Conservation (phyloP, 1,139 yeast species). For the Eremothecium gossypii region DNA sequence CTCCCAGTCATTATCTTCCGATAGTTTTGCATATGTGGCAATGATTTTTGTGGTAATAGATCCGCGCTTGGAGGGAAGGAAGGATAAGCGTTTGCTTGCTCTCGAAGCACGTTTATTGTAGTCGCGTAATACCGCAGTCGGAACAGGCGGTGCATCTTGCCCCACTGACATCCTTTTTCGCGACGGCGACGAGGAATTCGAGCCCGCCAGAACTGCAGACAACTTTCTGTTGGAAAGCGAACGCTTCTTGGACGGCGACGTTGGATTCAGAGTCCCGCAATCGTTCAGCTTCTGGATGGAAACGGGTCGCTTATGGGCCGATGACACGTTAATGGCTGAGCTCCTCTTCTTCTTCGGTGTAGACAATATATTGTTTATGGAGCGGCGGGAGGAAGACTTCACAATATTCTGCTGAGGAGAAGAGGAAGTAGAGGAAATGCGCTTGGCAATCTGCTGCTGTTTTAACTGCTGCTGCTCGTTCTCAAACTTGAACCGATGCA, state of each 20-base stretch:
- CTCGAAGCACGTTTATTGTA: slow-evolving; percentile 25
- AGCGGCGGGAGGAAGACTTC: slow-evolving; percentile 7
- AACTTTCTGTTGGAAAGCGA: slow-evolving; percentile 19
- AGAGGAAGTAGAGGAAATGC: slow-evolving; percentile 13
- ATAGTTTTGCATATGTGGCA: slow-evolving; percentile 61
- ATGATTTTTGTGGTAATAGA: slow-evolving; percentile 62
- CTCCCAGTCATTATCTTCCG: slow-evolving; percentile 62
- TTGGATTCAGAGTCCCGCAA: slow-evolving; percentile 13
- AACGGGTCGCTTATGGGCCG: slow-evolving; percentile 47
- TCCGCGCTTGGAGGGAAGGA: slow-evolving; percentile 45
- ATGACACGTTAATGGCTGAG: slow-evolving; percentile 46
- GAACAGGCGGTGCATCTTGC: slow-evolving; percentile 31
- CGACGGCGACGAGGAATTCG: slow-evolving; percentile 26
- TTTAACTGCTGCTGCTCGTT: slow-evolving; percentile 26
- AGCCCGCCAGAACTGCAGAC: slow-evolving; percentile 12
- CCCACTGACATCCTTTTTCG: slow-evolving; percentile 22
- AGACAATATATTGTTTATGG: slow-evolving; percentile 10
- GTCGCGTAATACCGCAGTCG: slow-evolving; percentile 29
- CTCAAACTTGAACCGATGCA: slow-evolving; percentile 35
- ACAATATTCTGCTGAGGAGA: slow-evolving; percentile 7
- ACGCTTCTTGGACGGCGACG: slow-evolving; percentile 17
- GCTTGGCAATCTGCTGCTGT: slow-evolving; percentile 20
- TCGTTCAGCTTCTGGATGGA: slow-evolving; percentile 38
- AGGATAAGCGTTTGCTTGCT: slow-evolving; percentile 30
- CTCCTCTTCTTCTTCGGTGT: slow-evolving; percentile 37